Conservation (phyloP, 2,329 filamentous ascomycete genomes). For the Ceratocystis cubensis region DNA sequence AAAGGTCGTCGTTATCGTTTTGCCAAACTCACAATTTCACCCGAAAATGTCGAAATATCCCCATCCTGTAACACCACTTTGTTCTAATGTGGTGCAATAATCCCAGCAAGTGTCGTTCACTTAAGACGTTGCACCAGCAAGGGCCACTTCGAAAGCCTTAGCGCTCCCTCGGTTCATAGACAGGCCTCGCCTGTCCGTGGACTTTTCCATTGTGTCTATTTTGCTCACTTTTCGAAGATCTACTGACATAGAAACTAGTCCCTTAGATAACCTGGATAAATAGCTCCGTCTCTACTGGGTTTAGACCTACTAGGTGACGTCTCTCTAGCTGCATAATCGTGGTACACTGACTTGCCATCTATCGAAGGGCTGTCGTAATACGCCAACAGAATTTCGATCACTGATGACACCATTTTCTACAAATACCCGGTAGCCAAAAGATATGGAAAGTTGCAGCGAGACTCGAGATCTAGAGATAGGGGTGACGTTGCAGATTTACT, state of each 20-base stretch:
- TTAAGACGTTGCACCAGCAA: constrained; percentile 2
- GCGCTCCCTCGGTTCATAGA: background rate
- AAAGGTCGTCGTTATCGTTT: background rate
- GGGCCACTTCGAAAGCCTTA: background rate
- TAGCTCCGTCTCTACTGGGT: background rate
- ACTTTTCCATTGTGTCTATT: background rate
- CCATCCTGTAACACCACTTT: background rate
- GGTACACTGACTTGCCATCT: background rate
- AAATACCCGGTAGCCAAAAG: background rate
- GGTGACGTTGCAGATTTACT: no score
- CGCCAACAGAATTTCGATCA: background rate
- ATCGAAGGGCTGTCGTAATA: background rate
- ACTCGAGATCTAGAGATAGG: no score
- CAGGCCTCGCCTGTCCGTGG: background rate
- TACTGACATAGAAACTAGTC: background rate
- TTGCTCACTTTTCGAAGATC: background rate
- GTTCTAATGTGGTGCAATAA: constrained; percentile 10
- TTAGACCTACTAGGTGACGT: background rate
- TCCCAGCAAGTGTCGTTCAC: constrained; percentile 3
- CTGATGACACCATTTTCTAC: background rate
- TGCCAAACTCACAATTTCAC: background rate
- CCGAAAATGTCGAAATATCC: background rate
- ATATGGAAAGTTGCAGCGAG: background rate
- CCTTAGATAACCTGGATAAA: no score
- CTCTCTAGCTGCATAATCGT: background rate